Base-by-base conservation (phyloP, 1,284 basidiomycete genomes). In the Malassezia sympodialis region DNA sequence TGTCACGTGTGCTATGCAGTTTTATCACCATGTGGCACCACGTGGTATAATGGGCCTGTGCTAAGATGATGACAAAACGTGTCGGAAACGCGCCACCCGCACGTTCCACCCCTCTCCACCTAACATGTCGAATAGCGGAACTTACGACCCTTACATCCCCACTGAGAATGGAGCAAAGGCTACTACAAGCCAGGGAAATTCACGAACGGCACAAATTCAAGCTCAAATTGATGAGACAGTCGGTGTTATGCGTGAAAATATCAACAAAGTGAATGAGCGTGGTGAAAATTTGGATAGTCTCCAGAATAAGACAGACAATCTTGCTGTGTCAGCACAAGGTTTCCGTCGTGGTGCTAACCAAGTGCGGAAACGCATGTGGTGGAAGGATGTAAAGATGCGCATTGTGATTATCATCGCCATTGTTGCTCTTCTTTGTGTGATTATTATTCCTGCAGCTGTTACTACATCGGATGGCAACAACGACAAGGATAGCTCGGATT, bases 271-370 rank as follows among this genome's bases (percentile, higher is more conserved):
- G 30, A 87, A 90, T 21, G 90, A 96, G 79, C 80, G 93, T 73
- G 91, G 91, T 69, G 93, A 96, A 79, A 79, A 89, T 63, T 79
- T 98, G 60, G 90, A 96, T 75, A 85, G 86, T 52, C 79, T 96
- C 65, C 93, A 96, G 78, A 90, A 96, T 79, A 96, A 96, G 82
- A 96, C 93, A 49, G 93, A 98, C 77, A 96, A 87, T 75, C 83
- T 99, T 55, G 91, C 93, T 27, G 88, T 96, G 34, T 96, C 90
- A n/a, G 94, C 93, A 11, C 94, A 98, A 79, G 90, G 90, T 27
- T 99, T 99, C 84, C 84, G 90, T 61, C 83, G 89, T 65, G 91
- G 93, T 62, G 94, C 94, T 50, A 96, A 94, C 79, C 83, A 89
- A 61, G 94, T 99, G 45, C 84, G 93, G 76, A 98, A 98, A 82